Conservation (phyloP, 805 yeast genomes). For the Ogataea degrootiae region DNA sequence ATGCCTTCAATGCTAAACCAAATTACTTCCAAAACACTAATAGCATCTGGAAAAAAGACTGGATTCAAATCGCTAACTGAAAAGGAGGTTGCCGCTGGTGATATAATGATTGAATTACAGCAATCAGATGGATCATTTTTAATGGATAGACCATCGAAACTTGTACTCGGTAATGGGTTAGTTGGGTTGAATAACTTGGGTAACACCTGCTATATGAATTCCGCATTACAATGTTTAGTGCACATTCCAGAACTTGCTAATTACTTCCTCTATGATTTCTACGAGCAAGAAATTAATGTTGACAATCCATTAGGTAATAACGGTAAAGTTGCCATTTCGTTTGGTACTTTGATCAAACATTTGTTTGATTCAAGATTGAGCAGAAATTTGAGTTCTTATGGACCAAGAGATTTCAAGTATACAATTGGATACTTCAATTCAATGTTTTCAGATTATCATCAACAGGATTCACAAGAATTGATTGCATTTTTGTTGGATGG, state of each 20-base stretch:
- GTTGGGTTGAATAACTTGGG: conserved; percentile 72
- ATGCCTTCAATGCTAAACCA: conserved; percentile 13
- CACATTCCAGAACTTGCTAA: conserved; percentile 81
- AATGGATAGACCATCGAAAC: conserved; percentile 18
- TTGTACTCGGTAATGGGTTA: conserved; percentile 39
- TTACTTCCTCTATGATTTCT: conserved; percentile 64
- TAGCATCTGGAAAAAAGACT: conserved; percentile 21
- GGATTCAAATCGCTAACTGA: conserved; percentile 11
- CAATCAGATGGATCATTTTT: conserved; percentile 23
- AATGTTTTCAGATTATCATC: conserved; percentile 75
- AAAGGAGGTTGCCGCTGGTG: conserved; percentile 14
- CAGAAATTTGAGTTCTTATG: conserved; percentile 23
- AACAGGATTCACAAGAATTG: conserved; percentile 94
- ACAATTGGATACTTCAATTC: conserved; percentile 76
- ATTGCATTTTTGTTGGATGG: conserved; percentile 84
- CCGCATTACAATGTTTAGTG: conserved; percentile 83
- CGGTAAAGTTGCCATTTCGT: conserved; percentile 77
- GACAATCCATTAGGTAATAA: conserved; percentile 81
- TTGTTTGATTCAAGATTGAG: conserved; percentile 39
- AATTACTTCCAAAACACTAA: conserved; percentile 13
- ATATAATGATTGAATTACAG: conserved; percentile 24
- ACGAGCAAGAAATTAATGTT: conserved; percentile 60
- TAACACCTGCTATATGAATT: conserved; percentile 92
- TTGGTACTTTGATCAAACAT: conserved; percentile 61
- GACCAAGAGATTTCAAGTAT: conserved; percentile 76